Evolutionary conservation across 2,329 filamentous ascomycete species (phyloP), one percentile per base, ranked within the genome.

Genomic region (Polychaeton citri): DNA sequence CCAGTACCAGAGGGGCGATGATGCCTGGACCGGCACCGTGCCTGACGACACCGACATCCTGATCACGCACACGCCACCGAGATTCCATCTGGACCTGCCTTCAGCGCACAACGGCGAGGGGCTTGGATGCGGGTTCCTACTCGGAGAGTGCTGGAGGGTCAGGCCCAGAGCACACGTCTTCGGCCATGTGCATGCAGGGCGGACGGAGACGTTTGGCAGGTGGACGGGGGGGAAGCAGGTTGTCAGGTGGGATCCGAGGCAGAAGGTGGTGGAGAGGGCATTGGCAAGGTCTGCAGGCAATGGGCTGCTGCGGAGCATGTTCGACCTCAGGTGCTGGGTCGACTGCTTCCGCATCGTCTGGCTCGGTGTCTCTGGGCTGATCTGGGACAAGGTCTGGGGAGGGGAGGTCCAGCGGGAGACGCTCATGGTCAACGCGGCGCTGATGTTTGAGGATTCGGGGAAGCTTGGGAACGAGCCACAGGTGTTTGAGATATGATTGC

Each of bases 61-160:
- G 10, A 61, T 93, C 32, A 92, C 86, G 1, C 86, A 93, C 52
- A 76, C 75, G 1, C 86, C 86, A 19, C 83, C 85, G 2, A 74
- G 74, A 54, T 68, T 75, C 51, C 83, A 93, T 53, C 65, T 77
- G 58, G 59, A 81, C 61, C 45, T 79, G 50, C 72, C 74, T 59
- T 52, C 64, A 56, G 74, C 69, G 2, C 72, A 76, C 12, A 12
- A 15, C 30, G 30, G 30, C 12, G 5, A 69, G 72, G 38, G 15
- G 9, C n/a, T 17, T 5, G 43, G 43, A 6, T 44, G 41, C 24
- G 39, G 39, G 21, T 41, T 44, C 19, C 68, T 93, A 5, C 66
- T 88, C 5, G 60, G 66, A 10, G 85, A 92, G 50, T 58, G 81
- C 13, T 83, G 80, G 76, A 72, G 80, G 21, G 74, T 85, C 8